Conservation (phyloP, 352 stramenopile species). For the Phytophthora palmivora region DNA sequence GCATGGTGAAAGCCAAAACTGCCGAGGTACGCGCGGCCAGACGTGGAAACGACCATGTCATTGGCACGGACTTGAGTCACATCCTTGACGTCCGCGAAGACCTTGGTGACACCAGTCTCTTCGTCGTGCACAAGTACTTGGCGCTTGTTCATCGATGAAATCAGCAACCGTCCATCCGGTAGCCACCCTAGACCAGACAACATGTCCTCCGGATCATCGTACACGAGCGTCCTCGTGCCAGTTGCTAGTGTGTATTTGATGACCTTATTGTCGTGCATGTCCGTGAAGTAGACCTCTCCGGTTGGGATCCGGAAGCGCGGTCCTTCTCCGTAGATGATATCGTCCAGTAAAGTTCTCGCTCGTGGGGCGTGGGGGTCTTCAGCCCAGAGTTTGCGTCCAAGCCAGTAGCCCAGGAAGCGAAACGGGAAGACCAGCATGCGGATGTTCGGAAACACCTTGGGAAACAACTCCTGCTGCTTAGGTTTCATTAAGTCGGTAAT, state of each 20-base stretch:
- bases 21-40: constrained; percentile 57
- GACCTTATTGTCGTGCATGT: constrained; percentile 72
- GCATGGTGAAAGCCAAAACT: constrained; percentile 73
- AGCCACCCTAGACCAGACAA: constrained; percentile 72
- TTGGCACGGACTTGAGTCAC: constrained; percentile 64
- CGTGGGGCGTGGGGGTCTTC: constrained; percentile 22
- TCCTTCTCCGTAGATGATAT: constrained; percentile 59
- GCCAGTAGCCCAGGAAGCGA: constrained; percentile 43
- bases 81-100: constrained; percentile 60
- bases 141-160: constrained; percentile 60
- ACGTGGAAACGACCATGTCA: constrained; percentile 64
- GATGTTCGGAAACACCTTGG: constrained; percentile 38
- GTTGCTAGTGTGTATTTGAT: constrained; percentile 61
- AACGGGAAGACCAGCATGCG: constrained; percentile 42
- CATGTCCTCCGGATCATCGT: constrained; percentile 52
- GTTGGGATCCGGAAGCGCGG: constrained; percentile 63
- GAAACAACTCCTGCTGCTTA: constrained; percentile 32
- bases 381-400: constrained; percentile 33
- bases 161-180: constrained; percentile 62
- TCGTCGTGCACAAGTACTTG: constrained; percentile 55
- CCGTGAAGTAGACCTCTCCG: constrained; percentile 67
- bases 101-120: constrained; percentile 28
- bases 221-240: constrained; percentile 46
- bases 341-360: constrained; percentile 31
- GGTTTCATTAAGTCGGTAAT: constrained; percentile 3